Evolutionary conservation across 164 flowering plant species (phyloP).

Genomic region (Kingdonia uniflora): DNA sequence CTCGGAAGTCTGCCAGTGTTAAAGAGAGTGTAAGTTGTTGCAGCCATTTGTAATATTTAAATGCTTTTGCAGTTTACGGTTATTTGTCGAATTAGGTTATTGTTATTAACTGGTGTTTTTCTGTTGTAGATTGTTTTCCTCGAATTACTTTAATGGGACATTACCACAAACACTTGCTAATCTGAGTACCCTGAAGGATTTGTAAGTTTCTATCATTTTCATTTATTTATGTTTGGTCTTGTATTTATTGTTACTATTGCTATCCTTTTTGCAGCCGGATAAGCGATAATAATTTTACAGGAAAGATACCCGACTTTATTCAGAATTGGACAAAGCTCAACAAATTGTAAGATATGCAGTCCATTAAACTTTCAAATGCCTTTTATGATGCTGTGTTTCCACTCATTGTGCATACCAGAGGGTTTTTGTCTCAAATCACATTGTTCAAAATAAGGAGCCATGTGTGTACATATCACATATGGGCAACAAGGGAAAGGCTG

Average conservation of each 20-base stretch:
- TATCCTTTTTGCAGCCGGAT: background rate
- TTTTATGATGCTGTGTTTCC: too few species aligned
- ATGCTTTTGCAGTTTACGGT: slow-evolving; percentile 7
- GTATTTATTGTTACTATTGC: background rate
- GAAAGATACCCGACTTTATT: slow-evolving; percentile 29
- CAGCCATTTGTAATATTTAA: background rate
- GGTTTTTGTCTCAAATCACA: too few species aligned
- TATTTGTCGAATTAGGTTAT: background rate
- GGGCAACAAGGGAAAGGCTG: too few species aligned
- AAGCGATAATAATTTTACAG: slow-evolving; percentile 11
- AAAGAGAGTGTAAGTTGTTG: too few species aligned
- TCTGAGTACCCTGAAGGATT: background rate
- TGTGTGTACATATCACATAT: too few species aligned
- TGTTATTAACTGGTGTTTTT: background rate
- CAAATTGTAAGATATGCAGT: slow-evolving; percentile 3
- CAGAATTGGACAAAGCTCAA: slow-evolving; percentile 8
- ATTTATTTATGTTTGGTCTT: slow-evolving; percentile 7
- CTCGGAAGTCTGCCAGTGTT: too few species aligned
- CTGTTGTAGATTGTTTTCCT: background rate
- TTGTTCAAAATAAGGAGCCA: too few species aligned
- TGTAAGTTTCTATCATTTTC: slow-evolving; percentile 1
- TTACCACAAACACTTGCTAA: slow-evolving; percentile 4
- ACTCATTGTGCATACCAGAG: too few species aligned
- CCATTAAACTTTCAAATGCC: background rate
- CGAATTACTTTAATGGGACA: slow-evolving; percentile 1